Percentiles rank a stretch among this genome's conserved stretches.
These are phyloP conservation scores for Coniferiporia sulphurascens DNA, from an alignment of 1,284 basidiomycete species.

Conservation along the genomic window DNA sequence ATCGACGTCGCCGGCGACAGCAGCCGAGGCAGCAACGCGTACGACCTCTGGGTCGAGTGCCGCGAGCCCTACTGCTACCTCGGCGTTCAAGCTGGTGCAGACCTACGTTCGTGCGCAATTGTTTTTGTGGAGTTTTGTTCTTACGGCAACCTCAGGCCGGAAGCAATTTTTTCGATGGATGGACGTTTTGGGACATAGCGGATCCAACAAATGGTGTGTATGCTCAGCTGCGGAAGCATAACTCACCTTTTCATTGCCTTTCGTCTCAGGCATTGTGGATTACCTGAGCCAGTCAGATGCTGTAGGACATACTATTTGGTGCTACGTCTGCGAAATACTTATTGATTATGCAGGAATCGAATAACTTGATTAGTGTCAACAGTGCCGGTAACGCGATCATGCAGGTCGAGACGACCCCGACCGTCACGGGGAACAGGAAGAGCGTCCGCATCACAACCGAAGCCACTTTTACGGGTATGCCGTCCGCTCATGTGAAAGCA, in stretches of 20 bases:
- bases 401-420: conserved; percentile 76
- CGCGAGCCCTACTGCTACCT: conserved; percentile 13
- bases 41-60: conserved; percentile 1
- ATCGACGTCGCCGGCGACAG: conserved; percentile 16
- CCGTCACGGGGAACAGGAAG: conserved; percentile 59
- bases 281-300: conserved; percentile 55
- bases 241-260: not conserved
- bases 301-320: conserved; percentile 31
- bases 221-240: not conserved
- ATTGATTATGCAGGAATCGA: conserved; percentile 36
- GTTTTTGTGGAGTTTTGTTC: not conserved
- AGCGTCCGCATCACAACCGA: conserved; percentile 75
- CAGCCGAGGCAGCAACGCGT: not conserved
- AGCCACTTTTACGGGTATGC: conserved; percentile 41
- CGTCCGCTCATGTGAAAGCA: not conserved
- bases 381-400: conserved; percentile 70
- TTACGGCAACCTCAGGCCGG: conserved; percentile 42
- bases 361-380: conserved; percentile 57
- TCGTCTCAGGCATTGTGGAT: conserved; percentile 24
- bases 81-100: conserved; percentile 16
- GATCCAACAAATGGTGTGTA: conserved; percentile 78
- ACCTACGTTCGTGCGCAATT: conserved; percentile 13
- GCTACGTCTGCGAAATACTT: not conserved
- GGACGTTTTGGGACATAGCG: conserved; percentile 63
- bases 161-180: conserved; percentile 72